Evolutionary conservation across 2,329 filamentous ascomycete species (phyloP), one percentile per base, ranked within the genome.

Genomic region (Cadophora malorum): DNA sequence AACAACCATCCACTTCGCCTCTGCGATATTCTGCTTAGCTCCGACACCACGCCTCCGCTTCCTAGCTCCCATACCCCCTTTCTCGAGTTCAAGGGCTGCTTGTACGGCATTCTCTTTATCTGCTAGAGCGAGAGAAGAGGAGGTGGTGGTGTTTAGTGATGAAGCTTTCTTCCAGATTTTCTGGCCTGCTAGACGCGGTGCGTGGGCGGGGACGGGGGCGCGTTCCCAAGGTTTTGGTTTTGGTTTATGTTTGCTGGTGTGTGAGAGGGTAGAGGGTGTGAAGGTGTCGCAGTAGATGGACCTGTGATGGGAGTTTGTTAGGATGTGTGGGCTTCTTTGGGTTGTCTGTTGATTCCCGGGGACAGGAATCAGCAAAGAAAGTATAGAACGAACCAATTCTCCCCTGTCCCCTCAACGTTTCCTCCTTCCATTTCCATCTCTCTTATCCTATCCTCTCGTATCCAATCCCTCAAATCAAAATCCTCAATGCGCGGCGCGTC

Each of bases 31-130:
- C 12, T 79, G 76, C 67, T 80, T 76, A 53, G 53, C 73, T 19
- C 66, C 67, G 12, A 68, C 61, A 14, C 69, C 72, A n/a, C 78
- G 76, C 23, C 66, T 58, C 65, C 75, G 78, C 70, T 83, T 83
- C 38, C 81, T 76, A 25, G 76, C 50, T 0, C 76, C 78, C 2
- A 65, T 59, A 1, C 79, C 78, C 25, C 78, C 76, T 28, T 72
- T 75, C 19, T 77, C 74, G 5, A 82, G 73, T 68, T 83, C 81
- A 14, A 50, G 50, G 59, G 75, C 70, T 3, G 70, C 70, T 38
- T 69, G 67, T 14, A 71, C 67, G 19, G 69, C 52, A 50, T 72
- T 74, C 64, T 74, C 72, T 49, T 76, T 74, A 23, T 73, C 64
- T 14, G 67, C 65, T 16, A 65, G 25, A 16, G 55, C 23, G 6